Evolutionary conservation across 805 yeast species (phyloP).

Genomic region (Schwanniomyces sp.): DNA sequence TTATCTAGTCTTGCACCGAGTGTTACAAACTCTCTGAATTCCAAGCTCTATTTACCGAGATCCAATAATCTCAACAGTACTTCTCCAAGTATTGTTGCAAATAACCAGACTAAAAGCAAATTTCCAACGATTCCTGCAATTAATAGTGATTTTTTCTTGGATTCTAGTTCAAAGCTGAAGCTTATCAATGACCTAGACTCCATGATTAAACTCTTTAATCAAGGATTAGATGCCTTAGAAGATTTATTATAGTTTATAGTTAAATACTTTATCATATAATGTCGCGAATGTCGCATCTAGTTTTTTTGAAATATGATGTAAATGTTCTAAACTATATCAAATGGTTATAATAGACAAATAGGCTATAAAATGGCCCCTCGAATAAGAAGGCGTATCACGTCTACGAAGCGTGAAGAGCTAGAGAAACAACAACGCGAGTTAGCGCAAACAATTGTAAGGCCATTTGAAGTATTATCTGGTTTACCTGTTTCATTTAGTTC

Average conservation of each 20-base stretch:
- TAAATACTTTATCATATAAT: neutral
- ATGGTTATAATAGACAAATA: neutral
- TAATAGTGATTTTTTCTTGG: slow-evolving; percentile 37
- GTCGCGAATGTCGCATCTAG: neutral
- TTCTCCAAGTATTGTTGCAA: neutral
- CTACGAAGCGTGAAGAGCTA: slow-evolving; percentile 41
- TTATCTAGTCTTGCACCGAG: neutral
- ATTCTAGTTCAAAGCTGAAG: slow-evolving; percentile 33
- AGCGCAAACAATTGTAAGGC: slow-evolving; percentile 45
- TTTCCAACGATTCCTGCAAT: slow-evolving; percentile 40
- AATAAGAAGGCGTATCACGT: slow-evolving; percentile 44
- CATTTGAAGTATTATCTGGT: slow-evolving; percentile 64
- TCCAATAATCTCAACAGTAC: slow-evolving; percentile 9
- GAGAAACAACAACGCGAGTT: slow-evolving; percentile 40
- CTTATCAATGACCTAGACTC: slow-evolving; percentile 36
- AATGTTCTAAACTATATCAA: neutral
- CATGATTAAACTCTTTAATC: slow-evolving; percentile 36
- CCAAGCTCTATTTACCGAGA: slow-evolving; percentile 10
- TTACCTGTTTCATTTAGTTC: slow-evolving; percentile 64
- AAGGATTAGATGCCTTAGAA: slow-evolving; percentile 43
- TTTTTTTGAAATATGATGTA: neutral
- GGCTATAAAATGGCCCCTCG: slow-evolving; percentile 36
- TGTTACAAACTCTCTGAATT: neutral
- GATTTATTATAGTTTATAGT: slow-evolving; percentile 9
- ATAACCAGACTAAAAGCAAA: slow-evolving; percentile 6